Evolutionary conservation across 2,329 filamentous ascomycete genomes (phyloP).

Genomic region (Dothidotthia symphoricarpi): DNA sequence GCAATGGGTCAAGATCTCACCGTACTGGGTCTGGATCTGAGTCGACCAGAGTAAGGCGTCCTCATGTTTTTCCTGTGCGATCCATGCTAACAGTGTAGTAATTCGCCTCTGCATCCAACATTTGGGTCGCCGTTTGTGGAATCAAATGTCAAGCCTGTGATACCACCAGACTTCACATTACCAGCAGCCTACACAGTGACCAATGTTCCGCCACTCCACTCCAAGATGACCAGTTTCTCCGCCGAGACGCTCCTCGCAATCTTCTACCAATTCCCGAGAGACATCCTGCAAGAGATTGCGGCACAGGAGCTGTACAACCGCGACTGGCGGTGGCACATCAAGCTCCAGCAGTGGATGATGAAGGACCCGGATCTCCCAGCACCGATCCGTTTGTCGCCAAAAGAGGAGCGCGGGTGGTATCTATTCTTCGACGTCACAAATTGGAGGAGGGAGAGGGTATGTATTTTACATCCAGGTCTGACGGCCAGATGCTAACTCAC

Average conservation of each 20-base stretch:
- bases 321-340: slow-evolving; percentile 57
- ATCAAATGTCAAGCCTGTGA: slow-evolving; percentile 56
- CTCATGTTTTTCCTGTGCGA: neutral
- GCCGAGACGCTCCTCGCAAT: slow-evolving; percentile 68
- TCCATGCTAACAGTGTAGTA: slow-evolving; percentile 28
- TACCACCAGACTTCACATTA: slow-evolving; percentile 60
- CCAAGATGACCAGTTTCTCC: slow-evolving; percentile 58
- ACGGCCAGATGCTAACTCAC: slow-evolving; percentile 14
- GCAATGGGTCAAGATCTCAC: slow-evolving; percentile 64
- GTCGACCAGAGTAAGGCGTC: slow-evolving; percentile 57
- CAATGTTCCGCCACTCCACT: slow-evolving; percentile 62
- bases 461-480: slow-evolving; percentile 2
- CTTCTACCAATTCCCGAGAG: slow-evolving; percentile 66
- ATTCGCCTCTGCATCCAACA: slow-evolving; percentile 60
- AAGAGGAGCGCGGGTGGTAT: slow-evolving; percentile 53
- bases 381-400: slow-evolving; percentile 47
- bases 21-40: slow-evolving; percentile 62
- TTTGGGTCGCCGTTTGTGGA: slow-evolving; percentile 64
- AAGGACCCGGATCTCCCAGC: slow-evolving; percentile 50
- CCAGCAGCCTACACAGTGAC: slow-evolving; percentile 64
- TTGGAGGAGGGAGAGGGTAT: slow-evolving; percentile 53
- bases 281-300: slow-evolving; percentile 65
- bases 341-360: slow-evolving; percentile 56
- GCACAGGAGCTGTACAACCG: slow-evolving; percentile 59
- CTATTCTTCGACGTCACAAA: slow-evolving; percentile 56